Conservation (phyloP, 75 land plant genomes). For the Cunninghamia lanceolata region DNA sequence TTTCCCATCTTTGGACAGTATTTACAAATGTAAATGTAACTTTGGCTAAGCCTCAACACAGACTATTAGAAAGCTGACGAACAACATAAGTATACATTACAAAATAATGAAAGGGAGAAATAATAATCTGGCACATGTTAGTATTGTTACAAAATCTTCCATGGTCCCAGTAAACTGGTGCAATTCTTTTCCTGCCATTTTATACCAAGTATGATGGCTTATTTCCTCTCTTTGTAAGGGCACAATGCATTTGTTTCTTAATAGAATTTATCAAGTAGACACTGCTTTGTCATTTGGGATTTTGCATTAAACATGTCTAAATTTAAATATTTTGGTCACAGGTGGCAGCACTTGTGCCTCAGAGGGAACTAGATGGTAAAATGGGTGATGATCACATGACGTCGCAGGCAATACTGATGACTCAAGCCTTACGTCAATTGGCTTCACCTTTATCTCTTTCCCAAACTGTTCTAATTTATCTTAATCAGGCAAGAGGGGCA, state of each 20-base stretch:
- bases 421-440: constrained; percentile 94
- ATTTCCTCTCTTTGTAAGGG: not conserved
- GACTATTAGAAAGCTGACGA: not conserved
- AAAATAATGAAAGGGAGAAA: not conserved
- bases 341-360: constrained; percentile 98
- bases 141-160: not conserved
- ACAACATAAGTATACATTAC: not conserved
- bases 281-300: not conserved
- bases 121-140: not conserved
- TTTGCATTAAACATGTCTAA: not conserved
- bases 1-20: not conserved
- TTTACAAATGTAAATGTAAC: not conserved
- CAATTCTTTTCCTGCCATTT: not conserved
- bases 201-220: not conserved
- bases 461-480: constrained; percentile 80
- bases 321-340: constrained; percentile 8
- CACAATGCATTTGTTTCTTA: not conserved
- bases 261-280: not conserved
- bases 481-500: constrained; percentile 70
- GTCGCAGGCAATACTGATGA: constrained; percentile 95
- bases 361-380: constrained; percentile 94
- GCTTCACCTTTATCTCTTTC: constrained; percentile 85
- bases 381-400: constrained; percentile 99
- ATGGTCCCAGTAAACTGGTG: not conserved
- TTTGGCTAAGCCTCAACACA: not conserved